Base-by-base conservation (phyloP, 1,284 basidiomycete genomes). In the Vanrija humicola region DNA sequence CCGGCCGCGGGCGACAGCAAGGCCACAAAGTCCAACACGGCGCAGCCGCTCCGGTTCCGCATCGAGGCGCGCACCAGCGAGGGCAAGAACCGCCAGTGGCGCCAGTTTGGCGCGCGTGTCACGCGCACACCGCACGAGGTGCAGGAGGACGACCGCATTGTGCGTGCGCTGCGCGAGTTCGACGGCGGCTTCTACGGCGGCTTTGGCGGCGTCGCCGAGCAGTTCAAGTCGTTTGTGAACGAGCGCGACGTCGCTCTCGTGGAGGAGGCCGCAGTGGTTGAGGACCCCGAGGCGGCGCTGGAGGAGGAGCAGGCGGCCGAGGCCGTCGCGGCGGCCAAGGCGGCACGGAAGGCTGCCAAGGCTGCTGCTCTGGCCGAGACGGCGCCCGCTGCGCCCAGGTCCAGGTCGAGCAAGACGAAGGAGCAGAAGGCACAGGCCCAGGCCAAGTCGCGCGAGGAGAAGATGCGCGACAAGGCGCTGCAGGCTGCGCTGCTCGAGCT, bases 121-220 rank as follows among this genome's bases (percentile, higher is more conserved):
- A 12, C 12, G 6, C 42, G 34, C 21, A 50, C 52, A 7, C 2
- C 2, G 2, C 21, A 46, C n/a, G 55, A 64, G 46, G 34, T 38
- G 14, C 39, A 21, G 67, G 21, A 70, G 50, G 67, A 65, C 44
- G 46, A 54, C 18, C 54, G 58, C 28, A 62, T 72, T 23, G 57
- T 68, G 14, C 29, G 59, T 16, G 62, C 59, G 2, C 52, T 72
- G 18, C 46, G 58, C 38, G 39, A 34, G 12, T 64, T 70, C 39
- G 63, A 56, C 12, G 62, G 59, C 25, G 70, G 70, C 1, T 68
- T 66, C 50, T 64, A 48, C 52, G 67, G 67, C 28, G 70, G 68
- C 9, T 66, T 72, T 42, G 53, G 61, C 26, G 70, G 67, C 16
- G n/a, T 72, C 12, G 63, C 56, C 16, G 66, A 69, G 43, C 40